Percentiles rank a stretch among this genome's conserved stretches.
Evolutionary conservation across 1,284 basidiomycete species (phyloP).

Genomic region (Dichomitus squalens): DNA sequence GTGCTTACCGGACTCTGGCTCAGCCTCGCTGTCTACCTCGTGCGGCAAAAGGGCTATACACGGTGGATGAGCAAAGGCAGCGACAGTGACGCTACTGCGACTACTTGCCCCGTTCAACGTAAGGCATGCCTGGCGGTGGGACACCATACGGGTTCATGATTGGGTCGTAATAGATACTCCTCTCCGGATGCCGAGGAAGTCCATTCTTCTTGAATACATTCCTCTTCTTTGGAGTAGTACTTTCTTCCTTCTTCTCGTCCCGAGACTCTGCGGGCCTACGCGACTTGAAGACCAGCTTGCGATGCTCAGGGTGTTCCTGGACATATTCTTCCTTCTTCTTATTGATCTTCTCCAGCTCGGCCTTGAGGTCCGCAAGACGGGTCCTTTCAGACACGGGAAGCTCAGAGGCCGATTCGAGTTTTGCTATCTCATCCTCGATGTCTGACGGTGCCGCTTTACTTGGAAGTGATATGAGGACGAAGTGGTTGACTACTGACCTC

Average conservation of each 20-base stretch:
- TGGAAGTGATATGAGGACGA: not conserved
- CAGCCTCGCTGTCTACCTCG: slow-evolving; percentile 63
- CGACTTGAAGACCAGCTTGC: slow-evolving; percentile 70
- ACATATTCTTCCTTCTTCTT: slow-evolving; percentile 91
- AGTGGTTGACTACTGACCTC: slow-evolving; percentile 46
- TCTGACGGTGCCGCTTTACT: slow-evolving; percentile 43
- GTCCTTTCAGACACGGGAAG: slow-evolving; percentile 50
- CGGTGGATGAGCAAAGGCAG: not conserved
- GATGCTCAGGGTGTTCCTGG: slow-evolving; percentile 87
- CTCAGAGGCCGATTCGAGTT: slow-evolving; percentile 53
- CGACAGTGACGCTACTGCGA: not conserved
- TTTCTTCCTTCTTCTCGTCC: slow-evolving; percentile 42
- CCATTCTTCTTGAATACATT: slow-evolving; percentile 82
- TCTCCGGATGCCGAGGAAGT: slow-evolving; percentile 81
- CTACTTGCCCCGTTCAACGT: slow-evolving; percentile 78
- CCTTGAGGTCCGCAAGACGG: slow-evolving; percentile 66
- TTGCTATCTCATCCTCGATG: slow-evolving; percentile 70
- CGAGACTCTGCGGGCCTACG: slow-evolving; percentile 48
- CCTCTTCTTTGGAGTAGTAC: slow-evolving; percentile 48
- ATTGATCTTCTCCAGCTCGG: slow-evolving; percentile 79
- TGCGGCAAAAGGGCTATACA: slow-evolving; percentile 57
- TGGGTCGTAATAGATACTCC: slow-evolving; percentile 91
- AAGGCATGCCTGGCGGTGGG: slow-evolving; percentile 96
- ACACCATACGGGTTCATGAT: slow-evolving; percentile 94
- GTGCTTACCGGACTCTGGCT: slow-evolving; percentile 46